Conservation (phyloP, 768 basidiomycete genomes). For the Phanerochaete carnosa region DNA sequence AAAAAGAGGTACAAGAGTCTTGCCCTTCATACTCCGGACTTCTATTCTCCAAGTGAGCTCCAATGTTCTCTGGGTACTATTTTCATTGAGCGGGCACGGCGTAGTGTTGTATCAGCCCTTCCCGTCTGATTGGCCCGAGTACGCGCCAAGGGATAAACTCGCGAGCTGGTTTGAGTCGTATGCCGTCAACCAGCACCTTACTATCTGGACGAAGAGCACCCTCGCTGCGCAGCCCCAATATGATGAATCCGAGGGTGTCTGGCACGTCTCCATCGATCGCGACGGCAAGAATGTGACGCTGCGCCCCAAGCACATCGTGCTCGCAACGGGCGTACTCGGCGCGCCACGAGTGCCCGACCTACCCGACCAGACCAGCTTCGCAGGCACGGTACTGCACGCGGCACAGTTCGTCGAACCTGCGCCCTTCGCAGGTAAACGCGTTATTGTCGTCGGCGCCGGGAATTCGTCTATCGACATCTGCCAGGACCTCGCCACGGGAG, state of each 20-base stretch:
- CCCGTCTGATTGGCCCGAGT: constrained; percentile 36
- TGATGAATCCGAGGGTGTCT: constrained; percentile 26
- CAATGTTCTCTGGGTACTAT: not conserved
- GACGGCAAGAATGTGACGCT: constrained; percentile 26
- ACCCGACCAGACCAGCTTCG: constrained; percentile 23
- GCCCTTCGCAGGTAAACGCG: constrained; percentile 29
- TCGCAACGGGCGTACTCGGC: constrained; percentile 37
- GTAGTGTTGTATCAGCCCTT: constrained; percentile 23
- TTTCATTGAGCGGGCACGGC: not conserved
- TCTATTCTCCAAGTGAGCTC: constrained; percentile 19
- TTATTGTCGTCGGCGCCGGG: constrained; percentile 40
- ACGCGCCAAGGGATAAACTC: constrained; percentile 36
- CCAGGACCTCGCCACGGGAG: constrained; percentile 31
- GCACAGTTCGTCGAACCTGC: constrained; percentile 24
- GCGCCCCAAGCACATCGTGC: constrained; percentile 35
- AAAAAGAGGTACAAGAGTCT: constrained; percentile 41
- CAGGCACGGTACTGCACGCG: constrained; percentile 30
- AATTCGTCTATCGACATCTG: constrained; percentile 37
- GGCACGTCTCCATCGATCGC: constrained; percentile 31
- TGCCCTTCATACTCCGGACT: constrained; percentile 34
- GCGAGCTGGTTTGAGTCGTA: constrained; percentile 43
- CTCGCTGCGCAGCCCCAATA: constrained; percentile 30
- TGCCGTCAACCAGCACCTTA: constrained; percentile 34
- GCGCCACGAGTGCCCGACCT: constrained; percentile 29
- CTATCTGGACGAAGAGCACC: constrained; percentile 37